Evolutionary conservation across 1,139 yeast species (phyloP), one percentile per base, ranked within the genome.

Genomic region (Blastobotrys persicus): DNA sequence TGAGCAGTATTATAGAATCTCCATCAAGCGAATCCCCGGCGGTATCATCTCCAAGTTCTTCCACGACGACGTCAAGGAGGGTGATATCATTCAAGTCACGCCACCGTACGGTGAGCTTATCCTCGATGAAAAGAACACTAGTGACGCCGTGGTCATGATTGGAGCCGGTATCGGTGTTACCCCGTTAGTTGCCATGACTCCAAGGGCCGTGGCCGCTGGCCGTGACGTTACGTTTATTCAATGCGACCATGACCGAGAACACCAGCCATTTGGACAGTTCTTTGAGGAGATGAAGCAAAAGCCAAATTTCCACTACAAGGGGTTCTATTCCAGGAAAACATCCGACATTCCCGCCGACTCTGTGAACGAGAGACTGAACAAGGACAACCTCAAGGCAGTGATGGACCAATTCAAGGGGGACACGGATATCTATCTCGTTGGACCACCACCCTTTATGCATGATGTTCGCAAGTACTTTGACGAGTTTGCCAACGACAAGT

Each of bases 131-230:
- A 51, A 59, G 7, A 59, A 60, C 33, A 55, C 61, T 26, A 59
- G 59, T 18, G 55, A 64, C 34, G 74, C 75, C 20, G 69, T 76
- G 18, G 70, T 79, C 2, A 64, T 81, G 39, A 65, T 80, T 47
- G 75, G 79, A 26, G 85, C 83, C 47, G 89, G 88, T 48, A 81
- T 82, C 55, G 89, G 88, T 55, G 77, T 81, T 50, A 83, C 88
- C 2, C 88, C 89, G 39, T 55, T 80, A 49, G 60, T 81, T 44
- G 69, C 85, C 6, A 77, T 81, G 62, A 60, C 76, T 31, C 77
- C 77, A 56, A 59, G 67, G 13, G 74, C 74, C 14, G 45, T 53
- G 19, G 53, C 51, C 40, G 47, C 46, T 18, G 56, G 54, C 26
- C 46, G 50, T 17, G 49, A 50, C 17, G 57, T 56, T 6, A 52